Evolutionary conservation across 208 protist species (phyloP).

Genomic region (Crithidia mellificae): DNA sequence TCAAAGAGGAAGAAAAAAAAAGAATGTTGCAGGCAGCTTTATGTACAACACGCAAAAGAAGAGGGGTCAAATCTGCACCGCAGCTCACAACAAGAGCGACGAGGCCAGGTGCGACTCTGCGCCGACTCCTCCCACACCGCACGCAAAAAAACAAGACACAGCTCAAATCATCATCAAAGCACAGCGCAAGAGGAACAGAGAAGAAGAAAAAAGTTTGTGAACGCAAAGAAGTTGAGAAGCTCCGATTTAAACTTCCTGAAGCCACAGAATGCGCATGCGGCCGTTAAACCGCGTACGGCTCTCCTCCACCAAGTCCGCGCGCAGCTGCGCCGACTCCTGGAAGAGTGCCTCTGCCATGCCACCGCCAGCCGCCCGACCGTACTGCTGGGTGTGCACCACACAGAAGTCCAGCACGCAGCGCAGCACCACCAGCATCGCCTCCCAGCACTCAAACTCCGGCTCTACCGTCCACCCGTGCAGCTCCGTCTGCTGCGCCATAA

Average conservation of each 20-base stretch:
- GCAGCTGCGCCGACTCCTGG: conserved; percentile 54
- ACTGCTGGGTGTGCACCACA: conserved; percentile 59
- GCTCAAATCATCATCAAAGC: neutral
- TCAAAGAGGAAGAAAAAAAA: conserved; percentile 3
- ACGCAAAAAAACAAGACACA: neutral
- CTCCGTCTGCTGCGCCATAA: conserved; percentile 46
- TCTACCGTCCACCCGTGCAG: conserved; percentile 35
- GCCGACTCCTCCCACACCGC: no score
- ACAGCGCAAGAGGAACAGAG: no score
- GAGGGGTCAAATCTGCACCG: neutral
- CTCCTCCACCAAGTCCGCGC: conserved; percentile 73
- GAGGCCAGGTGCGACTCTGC: no score
- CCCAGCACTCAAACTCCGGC: conserved; percentile 90
- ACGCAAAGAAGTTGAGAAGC: no score
- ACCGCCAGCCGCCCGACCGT: conserved; percentile 34
- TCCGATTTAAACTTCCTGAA: conserved; percentile 65
- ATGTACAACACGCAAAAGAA: conserved; percentile 5
- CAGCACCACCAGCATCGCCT: conserved; percentile 70
- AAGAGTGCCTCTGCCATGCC: conserved; percentile 59
- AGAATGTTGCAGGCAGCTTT: neutral
- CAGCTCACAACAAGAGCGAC: no score
- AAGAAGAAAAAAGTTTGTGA: neutral
- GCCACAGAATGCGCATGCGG: conserved; percentile 82
- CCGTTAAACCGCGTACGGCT: conserved; percentile 73
- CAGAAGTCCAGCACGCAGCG: conserved; percentile 75